These are phyloP conservation scores for Hanseniaspora lachancei DNA, from an alignment of 805 yeast species.

Conservation along the genomic window DNA sequence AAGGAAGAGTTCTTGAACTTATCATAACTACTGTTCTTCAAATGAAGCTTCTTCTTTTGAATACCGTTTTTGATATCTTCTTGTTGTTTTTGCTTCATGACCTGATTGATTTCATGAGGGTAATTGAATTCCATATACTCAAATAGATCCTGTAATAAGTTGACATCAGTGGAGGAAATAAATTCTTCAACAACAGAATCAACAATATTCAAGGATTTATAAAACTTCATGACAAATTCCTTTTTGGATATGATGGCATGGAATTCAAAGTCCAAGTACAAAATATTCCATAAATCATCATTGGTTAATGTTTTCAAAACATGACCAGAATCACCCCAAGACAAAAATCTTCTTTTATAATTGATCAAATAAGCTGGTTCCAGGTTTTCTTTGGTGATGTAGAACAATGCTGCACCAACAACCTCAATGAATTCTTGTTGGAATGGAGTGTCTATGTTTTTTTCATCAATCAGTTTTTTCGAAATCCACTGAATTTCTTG, in stretches of 20 bases:
- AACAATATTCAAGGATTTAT: constrained; percentile 38
- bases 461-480: constrained; percentile 47
- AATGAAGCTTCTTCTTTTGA: constrained; percentile 36
- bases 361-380: constrained; percentile 95
- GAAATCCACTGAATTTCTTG: constrained; percentile 73
- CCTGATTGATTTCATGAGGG: constrained; percentile 31
- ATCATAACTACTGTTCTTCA: constrained; percentile 50
- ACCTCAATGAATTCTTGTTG: constrained; percentile 50
- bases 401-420: constrained; percentile 57
- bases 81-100: constrained; percentile 19
- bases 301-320: constrained; percentile 37
- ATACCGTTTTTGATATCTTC: constrained; percentile 15
- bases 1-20: constrained; percentile 52
- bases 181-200: constrained; percentile 49
- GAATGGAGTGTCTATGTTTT: constrained; percentile 31
- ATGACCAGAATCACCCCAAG: constrained; percentile 32
- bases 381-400: constrained; percentile 58
- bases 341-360: constrained; percentile 78
- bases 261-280: constrained; percentile 74
- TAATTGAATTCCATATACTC: constrained; percentile 71
- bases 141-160: constrained; percentile 56
- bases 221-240: constrained; percentile 44
- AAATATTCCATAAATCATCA: constrained; percentile 86
- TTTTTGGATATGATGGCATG: constrained; percentile 73
- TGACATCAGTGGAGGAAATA: constrained; percentile 42